These are phyloP conservation scores for Suhomyces anneliseae DNA, from an alignment of 1,139 yeast genomes.

Conservation along the genomic window DNA sequence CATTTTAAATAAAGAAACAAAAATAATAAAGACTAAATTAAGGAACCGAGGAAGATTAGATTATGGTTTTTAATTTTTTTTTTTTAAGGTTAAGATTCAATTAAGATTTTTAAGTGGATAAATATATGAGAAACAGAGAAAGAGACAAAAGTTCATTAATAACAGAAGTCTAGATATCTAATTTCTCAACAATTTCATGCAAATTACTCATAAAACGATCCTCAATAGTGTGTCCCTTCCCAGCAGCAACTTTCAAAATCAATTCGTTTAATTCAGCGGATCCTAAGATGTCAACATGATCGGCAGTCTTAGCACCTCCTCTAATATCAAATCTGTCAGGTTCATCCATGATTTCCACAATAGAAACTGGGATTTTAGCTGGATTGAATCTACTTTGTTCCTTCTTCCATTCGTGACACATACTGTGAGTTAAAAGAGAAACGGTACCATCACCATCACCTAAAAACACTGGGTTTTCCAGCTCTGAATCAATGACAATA, in stretches of 20 bases:
- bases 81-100: too few relatives aligned
- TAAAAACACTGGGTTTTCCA: slow-evolving; percentile 61
- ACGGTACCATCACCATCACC: slow-evolving; percentile 98
- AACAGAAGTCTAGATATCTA: slow-evolving; percentile 33
- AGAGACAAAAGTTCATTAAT: background rate
- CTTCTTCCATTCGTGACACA: slow-evolving; percentile 84
- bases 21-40: too few relatives aligned
- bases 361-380: slow-evolving; percentile 64
- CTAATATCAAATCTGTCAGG: slow-evolving; percentile 92
- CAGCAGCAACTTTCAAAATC: slow-evolving; percentile 78
- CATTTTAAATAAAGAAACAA: too few relatives aligned
- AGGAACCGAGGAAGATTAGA: too few relatives aligned
- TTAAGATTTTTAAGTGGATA: too few relatives aligned
- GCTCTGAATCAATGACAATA: slow-evolving; percentile 65
- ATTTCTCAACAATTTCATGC: slow-evolving; percentile 51
- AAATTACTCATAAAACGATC: slow-evolving; percentile 62
- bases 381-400: slow-evolving; percentile 76
- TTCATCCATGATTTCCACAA: slow-evolving; percentile 89
- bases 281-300: slow-evolving; percentile 94
- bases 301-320: slow-evolving; percentile 98
- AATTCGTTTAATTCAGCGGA: slow-evolving; percentile 89
- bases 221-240: slow-evolving; percentile 65
- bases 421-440: slow-evolving; percentile 76
- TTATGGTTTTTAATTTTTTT: too few relatives aligned
- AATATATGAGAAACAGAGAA: background rate